phyloP scores from a whole-genome alignment of 345 rosid genomes.

The Erodium maritimum region DNA sequence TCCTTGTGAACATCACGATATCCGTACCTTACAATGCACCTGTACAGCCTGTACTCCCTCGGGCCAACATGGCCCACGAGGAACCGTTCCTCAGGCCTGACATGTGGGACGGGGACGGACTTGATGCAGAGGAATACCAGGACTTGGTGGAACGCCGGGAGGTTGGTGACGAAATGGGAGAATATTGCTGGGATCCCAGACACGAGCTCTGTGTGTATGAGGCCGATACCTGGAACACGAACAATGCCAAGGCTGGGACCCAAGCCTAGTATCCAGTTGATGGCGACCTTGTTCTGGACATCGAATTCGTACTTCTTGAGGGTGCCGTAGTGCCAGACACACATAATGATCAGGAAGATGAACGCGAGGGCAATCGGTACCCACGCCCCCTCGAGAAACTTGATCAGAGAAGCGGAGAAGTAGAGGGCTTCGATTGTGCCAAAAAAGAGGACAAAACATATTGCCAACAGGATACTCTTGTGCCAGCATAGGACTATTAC shows the following conservation, averaged over 20 bases:
- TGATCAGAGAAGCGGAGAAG: slow-evolving; percentile 85
- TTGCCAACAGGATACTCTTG: slow-evolving; percentile 53
- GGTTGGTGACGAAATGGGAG: slow-evolving; percentile 96
- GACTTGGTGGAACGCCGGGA: too few relatives aligned
- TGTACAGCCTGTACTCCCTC: slow-evolving; percentile 57
- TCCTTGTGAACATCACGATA: slow-evolving; percentile 87
- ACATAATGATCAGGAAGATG: slow-evolving; percentile 66
- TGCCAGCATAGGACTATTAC: slow-evolving; percentile 95
- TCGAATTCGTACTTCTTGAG: slow-evolving; percentile 77
- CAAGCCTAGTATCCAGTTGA: slow-evolving; percentile 75
- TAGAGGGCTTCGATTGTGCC: slow-evolving; percentile 87
- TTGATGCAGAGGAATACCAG: slow-evolving; percentile 86
- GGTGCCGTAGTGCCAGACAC: slow-evolving; percentile 84
- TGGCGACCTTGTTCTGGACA: slow-evolving; percentile 85
- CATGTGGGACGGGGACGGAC: slow-evolving; percentile 94
- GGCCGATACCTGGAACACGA: slow-evolving; percentile 82
- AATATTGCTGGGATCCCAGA: slow-evolving; percentile 92
- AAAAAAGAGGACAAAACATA: slow-evolving; percentile 59
- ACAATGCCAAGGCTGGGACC: slow-evolving; percentile 80
- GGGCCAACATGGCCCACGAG: slow-evolving; percentile 78
- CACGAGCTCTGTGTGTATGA: slow-evolving; percentile 84
- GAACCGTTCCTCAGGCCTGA: slow-evolving; percentile 75
- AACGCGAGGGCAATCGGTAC: slow-evolving; percentile 84
- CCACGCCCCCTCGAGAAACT: slow-evolving; percentile 98
- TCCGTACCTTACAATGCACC: slow-evolving; percentile 90